phyloP scores from a whole-genome alignment of 2,329 filamentous ascomycete genomes.

The Aureobasidium pullulans region DNA sequence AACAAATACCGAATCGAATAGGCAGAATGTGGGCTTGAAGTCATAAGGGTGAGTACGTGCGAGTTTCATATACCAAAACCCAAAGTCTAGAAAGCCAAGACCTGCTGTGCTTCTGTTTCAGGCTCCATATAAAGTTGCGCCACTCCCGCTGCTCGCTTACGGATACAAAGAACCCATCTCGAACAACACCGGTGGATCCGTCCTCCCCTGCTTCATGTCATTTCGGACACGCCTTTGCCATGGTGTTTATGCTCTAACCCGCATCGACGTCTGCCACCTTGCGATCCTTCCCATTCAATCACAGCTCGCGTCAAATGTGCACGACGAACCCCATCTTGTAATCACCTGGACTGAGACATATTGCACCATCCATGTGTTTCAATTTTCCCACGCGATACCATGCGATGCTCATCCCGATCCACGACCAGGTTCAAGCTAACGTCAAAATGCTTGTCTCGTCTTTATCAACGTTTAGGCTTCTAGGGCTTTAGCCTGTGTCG shows the following conservation, averaged over 20 bases:
- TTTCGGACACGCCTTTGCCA: background rate
- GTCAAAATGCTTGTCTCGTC: slow-evolving; percentile 10
- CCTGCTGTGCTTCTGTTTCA: slow-evolving; percentile 1
- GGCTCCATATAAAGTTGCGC: slow-evolving; percentile 5
- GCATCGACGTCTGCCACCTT: background rate
- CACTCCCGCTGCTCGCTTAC: slow-evolving; percentile 8
- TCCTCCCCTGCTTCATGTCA: slow-evolving; percentile 1
- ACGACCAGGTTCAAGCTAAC: background rate
- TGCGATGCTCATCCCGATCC: background rate
- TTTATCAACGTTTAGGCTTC: background rate
- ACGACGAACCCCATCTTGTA: background rate
- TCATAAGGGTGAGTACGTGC: background rate
- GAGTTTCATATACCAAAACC: background rate
- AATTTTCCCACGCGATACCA: background rate
- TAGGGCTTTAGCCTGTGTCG: slow-evolving; percentile 6
- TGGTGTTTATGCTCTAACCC: background rate
- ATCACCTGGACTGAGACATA: background rate
- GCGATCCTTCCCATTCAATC: background rate
- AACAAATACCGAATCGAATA: background rate
- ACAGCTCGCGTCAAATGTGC: background rate
- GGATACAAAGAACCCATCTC: slow-evolving; percentile 1
- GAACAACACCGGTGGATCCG: background rate
- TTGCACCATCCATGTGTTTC: background rate
- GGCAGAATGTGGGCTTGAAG: background rate
- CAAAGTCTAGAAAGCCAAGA: background rate